A percentile compares a stretch with the other conserved stretches of the same genome.
Evolutionary conservation across 169 alveolate species (phyloP).

Genomic region (Plasmodium gaboni): DNA sequence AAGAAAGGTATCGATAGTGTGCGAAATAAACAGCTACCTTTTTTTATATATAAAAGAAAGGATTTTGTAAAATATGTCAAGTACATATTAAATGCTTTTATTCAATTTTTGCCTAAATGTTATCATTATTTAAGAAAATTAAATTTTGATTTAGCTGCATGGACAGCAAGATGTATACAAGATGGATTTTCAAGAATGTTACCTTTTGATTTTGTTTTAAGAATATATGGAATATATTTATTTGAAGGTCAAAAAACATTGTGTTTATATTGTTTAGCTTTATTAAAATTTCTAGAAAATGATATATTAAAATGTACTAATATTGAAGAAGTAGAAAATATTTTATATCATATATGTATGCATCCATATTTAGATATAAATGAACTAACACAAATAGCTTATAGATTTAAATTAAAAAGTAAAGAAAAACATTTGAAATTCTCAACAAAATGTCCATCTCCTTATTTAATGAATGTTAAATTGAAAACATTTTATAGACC

Average conservation of each 20-base stretch:
- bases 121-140: constrained; percentile 77
- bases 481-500: constrained; percentile 85
- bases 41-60: constrained; percentile 57
- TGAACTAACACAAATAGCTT: constrained; percentile 82
- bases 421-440: constrained; percentile 76
- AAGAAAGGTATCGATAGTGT: constrained; percentile 76
- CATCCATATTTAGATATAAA: constrained; percentile 77
- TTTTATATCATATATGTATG: constrained; percentile 82
- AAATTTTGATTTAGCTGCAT: constrained; percentile 84
- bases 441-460: constrained; percentile 76
- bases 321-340: constrained; percentile 81
- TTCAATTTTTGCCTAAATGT: constrained; percentile 59
- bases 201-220: constrained; percentile 83
- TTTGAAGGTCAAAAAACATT: constrained; percentile 85
- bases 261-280: constrained; percentile 82
- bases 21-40: constrained; percentile 44
- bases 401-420: constrained; percentile 80
- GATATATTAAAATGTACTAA: constrained; percentile 78
- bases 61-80: constrained; percentile 69
- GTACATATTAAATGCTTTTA: constrained; percentile 44
- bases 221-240: constrained; percentile 82
- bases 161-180: constrained; percentile 87
- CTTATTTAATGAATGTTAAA: constrained; percentile 83
- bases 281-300: constrained; percentile 77
- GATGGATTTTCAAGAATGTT: constrained; percentile 82